Evolutionary conservation across 1,139 yeast genomes (phyloP).

Genomic region (Candida neerlandica): DNA sequence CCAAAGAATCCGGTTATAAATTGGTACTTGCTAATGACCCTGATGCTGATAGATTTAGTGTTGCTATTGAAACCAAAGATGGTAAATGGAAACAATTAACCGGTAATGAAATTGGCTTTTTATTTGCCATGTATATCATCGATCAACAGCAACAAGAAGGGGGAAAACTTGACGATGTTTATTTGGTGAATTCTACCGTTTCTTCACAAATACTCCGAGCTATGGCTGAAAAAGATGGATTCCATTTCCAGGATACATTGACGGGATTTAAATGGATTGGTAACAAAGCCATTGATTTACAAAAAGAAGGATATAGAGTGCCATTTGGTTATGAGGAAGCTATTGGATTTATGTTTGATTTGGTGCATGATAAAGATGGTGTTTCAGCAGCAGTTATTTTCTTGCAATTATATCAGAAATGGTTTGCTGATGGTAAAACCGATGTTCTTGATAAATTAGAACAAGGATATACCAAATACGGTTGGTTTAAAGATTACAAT

Average conservation of each 20-base stretch:
- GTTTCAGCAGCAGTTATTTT: constrained; percentile 80
- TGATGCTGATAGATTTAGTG: constrained; percentile 92
- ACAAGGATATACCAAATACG: constrained; percentile 64
- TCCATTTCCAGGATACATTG: constrained; percentile 74
- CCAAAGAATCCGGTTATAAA: constrained; percentile 45
- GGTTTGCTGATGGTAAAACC: constrained; percentile 38
- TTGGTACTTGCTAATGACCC: constrained; percentile 91
- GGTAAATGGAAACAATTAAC: constrained; percentile 76
- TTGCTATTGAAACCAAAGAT: constrained; percentile 53
- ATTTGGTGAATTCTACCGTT: constrained; percentile 84
- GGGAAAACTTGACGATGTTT: constrained; percentile 42
- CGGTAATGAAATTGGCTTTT: constrained; percentile 87
- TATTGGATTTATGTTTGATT: constrained; percentile 87
- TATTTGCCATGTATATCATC: constrained; percentile 71
- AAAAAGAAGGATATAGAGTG: constrained; percentile 61
- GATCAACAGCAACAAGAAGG: constrained; percentile 34
- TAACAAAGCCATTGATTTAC: constrained; percentile 77
- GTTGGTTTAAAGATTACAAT: constrained; percentile 81
- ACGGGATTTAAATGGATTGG: constrained; percentile 99
- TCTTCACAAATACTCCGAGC: constrained; percentile 79
- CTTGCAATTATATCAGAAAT: constrained; percentile 64
- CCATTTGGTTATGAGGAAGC: constrained; percentile 97
- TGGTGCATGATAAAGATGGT: constrained; percentile 94
- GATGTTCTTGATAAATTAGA: constrained; percentile 54
- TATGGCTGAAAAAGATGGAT: constrained; percentile 66